A percentile compares a stretch with the other conserved stretches of the same genome.
Evolutionary conservation across 345 rosid species (phyloP).

Genomic region (Iberis pinnata): DNA sequence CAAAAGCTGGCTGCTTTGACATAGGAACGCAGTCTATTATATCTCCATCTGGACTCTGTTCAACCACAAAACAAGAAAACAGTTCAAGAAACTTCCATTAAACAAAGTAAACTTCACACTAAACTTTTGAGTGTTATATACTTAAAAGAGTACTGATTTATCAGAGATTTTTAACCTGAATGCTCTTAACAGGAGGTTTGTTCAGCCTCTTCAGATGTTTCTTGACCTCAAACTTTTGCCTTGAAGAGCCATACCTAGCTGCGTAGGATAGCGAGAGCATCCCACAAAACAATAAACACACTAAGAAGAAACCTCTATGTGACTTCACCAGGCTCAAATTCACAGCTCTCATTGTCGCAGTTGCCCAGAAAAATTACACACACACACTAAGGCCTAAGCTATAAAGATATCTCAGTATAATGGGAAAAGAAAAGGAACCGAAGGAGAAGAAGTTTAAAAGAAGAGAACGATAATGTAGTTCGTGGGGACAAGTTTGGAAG

Average conservation of each 20-base stretch:
- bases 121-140: neutral
- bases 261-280: constrained; percentile 40
- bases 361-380: constrained; percentile 27
- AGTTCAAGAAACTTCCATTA: neutral
- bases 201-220: constrained; percentile 82
- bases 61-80: constrained; percentile 4
- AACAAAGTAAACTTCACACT: neutral
- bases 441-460: constrained; percentile 16
- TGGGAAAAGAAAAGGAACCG: neutral
- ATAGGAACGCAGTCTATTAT: constrained; percentile 76
- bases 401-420: neutral
- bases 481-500: constrained; percentile 15
- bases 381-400: constrained; percentile 18
- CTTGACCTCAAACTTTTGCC: constrained; percentile 58
- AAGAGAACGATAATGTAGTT: constrained; percentile 6
- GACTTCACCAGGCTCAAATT: constrained; percentile 27
- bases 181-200: constrained; percentile 76
- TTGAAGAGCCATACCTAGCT: constrained; percentile 49
- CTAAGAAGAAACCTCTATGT: constrained; percentile 24
- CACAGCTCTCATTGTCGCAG: constrained; percentile 29
- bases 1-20: constrained; percentile 85
- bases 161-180: constrained; percentile 40
- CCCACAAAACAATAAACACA: constrained; percentile 43
- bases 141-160: neutral
- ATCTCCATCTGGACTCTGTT: constrained; percentile 69